These are phyloP conservation scores for Discostella pseudostelligera DNA, from an alignment of 108 stramenopile genomes.

Conservation along the genomic window DNA sequence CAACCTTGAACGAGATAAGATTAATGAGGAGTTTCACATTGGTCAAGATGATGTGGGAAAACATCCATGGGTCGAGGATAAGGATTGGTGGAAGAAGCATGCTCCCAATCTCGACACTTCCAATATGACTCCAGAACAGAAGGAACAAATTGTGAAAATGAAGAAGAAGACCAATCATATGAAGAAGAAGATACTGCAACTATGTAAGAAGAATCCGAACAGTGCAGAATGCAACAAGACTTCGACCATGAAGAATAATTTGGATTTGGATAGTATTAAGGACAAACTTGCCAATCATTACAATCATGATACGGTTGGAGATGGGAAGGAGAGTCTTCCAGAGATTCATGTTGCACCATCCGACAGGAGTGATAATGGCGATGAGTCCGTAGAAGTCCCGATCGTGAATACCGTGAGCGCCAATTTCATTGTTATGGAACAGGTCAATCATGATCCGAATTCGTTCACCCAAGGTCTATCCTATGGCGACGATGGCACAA, in stretches of 20 bases:
- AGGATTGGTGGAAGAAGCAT: conserved; percentile 40
- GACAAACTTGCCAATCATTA: conserved; percentile 33
- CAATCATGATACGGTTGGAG: conserved; percentile 7
- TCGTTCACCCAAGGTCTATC: conserved; percentile 86
- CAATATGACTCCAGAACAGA: conserved; percentile 20
- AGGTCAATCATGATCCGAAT: conserved; percentile 55
- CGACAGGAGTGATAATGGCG: conserved; percentile 4
- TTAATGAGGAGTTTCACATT: background rate
- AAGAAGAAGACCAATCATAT: conserved; percentile 21
- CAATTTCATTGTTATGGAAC: conserved; percentile 57
- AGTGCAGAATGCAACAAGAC: conserved; percentile 10
- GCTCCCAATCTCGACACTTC: conserved; percentile 27
- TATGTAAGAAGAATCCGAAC: conserved; percentile 5
- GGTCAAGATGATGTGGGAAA: conserved; percentile 20
- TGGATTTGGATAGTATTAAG: conserved; percentile 23
- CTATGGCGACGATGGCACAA: conserved; percentile 53
- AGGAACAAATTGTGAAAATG: conserved; percentile 9
- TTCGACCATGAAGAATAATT: background rate
- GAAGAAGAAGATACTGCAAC: conserved; percentile 8
- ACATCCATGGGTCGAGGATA: conserved; percentile 28
- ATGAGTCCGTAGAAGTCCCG: background rate
- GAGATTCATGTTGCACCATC: background rate
- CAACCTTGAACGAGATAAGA: conserved; percentile 2
- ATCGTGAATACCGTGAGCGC: conserved; percentile 25
- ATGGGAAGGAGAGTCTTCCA: conserved; percentile 6